Conservation (phyloP, 306 rosid species). For the Abrus precatorius region DNA sequence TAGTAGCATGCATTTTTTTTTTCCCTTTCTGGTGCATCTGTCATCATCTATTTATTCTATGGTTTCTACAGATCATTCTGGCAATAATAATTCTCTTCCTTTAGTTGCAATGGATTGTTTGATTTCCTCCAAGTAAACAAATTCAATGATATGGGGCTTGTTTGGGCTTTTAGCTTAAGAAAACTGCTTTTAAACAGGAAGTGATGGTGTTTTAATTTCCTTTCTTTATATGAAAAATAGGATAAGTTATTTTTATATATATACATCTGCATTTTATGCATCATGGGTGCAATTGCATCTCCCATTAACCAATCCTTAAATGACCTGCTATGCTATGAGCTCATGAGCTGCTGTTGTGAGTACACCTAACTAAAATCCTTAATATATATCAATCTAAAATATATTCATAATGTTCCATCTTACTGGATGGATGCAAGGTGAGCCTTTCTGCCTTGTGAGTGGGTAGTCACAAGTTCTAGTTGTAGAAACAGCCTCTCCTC, state of each 20-base stretch:
- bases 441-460: slow-evolving; percentile 2
- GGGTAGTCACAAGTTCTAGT: slow-evolving; percentile 5
- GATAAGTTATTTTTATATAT: neutral
- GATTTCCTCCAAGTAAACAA: neutral
- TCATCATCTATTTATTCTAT: slow-evolving; percentile 8
- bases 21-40: neutral
- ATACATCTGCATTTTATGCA: neutral
- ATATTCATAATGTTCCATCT: neutral
- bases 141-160: neutral
- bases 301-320: neutral
- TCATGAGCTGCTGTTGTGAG: neutral
- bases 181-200: neutral
- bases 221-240: neutral
- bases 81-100: neutral
- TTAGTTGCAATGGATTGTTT: neutral
- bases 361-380: slow-evolving; percentile 10
- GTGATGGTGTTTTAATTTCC: neutral
- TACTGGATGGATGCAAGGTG: neutral
- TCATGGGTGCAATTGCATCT: slow-evolving; percentile 2
- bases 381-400: neutral
- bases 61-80: neutral
- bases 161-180: neutral
- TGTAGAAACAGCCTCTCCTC: neutral
- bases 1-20: neutral
- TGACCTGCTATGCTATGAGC: neutral